Conservation (phyloP, 2,329 filamentous ascomycete genomes). For the Didymella lethalis region DNA sequence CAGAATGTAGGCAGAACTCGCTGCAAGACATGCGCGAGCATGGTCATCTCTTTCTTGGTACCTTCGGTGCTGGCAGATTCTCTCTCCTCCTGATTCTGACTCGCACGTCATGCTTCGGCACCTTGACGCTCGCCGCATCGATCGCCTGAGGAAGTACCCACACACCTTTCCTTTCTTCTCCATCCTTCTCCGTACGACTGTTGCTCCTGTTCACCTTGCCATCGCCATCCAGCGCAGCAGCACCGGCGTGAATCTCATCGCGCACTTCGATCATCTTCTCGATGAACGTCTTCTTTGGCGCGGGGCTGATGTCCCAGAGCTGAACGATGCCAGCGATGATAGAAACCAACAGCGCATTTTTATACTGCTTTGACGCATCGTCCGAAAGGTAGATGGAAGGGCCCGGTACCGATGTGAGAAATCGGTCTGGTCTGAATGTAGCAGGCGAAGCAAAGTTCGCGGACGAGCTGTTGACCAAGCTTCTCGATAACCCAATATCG, state of each 20-base stretch:
- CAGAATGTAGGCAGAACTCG: neutral
- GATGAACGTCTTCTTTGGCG: constrained; percentile 44
- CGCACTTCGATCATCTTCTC: constrained; percentile 46
- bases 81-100: constrained; percentile 60
- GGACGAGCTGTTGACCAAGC: constrained; percentile 43
- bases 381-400: constrained; percentile 29
- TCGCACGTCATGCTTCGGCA: constrained; percentile 61
- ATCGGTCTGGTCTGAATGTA: constrained; percentile 41
- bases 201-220: constrained; percentile 15
- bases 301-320: constrained; percentile 46
- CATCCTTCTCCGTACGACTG: constrained; percentile 13
- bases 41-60: constrained; percentile 15
- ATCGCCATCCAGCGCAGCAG: constrained; percentile 28
- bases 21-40: neutral
- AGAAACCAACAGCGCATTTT: constrained; percentile 36
- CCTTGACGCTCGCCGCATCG: constrained; percentile 58
- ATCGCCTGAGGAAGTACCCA: constrained; percentile 62
- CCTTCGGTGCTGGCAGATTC: constrained; percentile 17
- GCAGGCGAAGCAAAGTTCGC: constrained; percentile 31
- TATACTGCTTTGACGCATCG: constrained; percentile 29
- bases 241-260: constrained; percentile 41
- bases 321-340: constrained; percentile 46
- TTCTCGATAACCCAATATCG: constrained; percentile 42
- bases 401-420: constrained; percentile 24
- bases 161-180: constrained; percentile 36